Evolutionary conservation across 768 basidiomycete species (phyloP).

Genomic region (Boletus bicolor): DNA sequence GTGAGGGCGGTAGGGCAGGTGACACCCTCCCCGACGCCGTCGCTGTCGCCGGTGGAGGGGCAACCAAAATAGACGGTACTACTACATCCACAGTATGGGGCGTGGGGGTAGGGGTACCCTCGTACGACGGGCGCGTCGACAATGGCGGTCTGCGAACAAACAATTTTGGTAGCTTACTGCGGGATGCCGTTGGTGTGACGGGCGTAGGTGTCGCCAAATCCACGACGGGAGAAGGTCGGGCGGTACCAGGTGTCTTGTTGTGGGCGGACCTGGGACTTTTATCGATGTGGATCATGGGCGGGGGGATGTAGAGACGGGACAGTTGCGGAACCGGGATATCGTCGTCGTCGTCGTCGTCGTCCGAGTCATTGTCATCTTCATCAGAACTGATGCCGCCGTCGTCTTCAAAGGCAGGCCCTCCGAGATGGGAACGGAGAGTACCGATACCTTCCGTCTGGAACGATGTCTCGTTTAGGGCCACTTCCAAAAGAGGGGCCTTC

Average conservation of each 20-base stretch:
- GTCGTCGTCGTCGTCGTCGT: constrained; percentile 24
- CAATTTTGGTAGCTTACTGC: constrained; percentile 32
- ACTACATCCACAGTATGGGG: neutral
- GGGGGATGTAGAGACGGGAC: constrained; percentile 22
- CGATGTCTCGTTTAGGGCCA: neutral
- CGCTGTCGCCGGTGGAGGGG: constrained; percentile 6
- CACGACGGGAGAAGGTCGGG: constrained; percentile 20
- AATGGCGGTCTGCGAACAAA: constrained; percentile 34
- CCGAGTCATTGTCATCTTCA: constrained; percentile 37
- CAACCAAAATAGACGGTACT: constrained; percentile 13
- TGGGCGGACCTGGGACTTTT: constrained; percentile 8
- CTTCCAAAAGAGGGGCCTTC: neutral
- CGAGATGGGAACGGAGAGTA: constrained; percentile 65
- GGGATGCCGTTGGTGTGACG: constrained; percentile 27
- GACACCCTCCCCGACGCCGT: constrained; percentile 9
- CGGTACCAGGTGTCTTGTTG: constrained; percentile 22
- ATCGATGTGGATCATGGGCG: constrained; percentile 20
- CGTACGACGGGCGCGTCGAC: constrained; percentile 32
- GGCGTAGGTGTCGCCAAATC: constrained; percentile 25
- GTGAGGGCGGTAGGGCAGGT: constrained; percentile 21
- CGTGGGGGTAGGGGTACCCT: constrained; percentile 10
- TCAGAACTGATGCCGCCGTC: constrained; percentile 72
- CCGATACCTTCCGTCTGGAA: constrained; percentile 81
- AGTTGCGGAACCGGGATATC: constrained; percentile 33
- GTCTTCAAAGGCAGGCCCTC: constrained; percentile 60